phyloP scores from a whole-genome alignment of 768 basidiomycete species.

The Amanita muscaria region DNA sequence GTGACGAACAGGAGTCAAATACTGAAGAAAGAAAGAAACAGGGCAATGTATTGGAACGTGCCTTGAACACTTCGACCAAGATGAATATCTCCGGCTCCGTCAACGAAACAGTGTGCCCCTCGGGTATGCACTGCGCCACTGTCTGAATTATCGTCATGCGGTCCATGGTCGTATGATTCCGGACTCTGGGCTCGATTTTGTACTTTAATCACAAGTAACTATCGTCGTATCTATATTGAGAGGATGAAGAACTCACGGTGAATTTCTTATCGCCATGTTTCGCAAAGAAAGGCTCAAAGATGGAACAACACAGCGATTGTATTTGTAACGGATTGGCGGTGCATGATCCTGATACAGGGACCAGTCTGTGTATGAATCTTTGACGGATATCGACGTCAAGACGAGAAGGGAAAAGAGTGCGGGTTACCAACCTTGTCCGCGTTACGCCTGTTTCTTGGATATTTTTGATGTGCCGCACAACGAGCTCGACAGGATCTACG shows the following conservation, averaged over 20 bases:
- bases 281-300: conserved; percentile 46
- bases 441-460: conserved; percentile 55
- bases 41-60: conserved; percentile 18
- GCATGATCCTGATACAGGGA: conserved; percentile 62
- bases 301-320: conserved; percentile 44
- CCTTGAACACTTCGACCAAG: conserved; percentile 81
- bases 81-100: conserved; percentile 64
- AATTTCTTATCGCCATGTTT: conserved; percentile 34
- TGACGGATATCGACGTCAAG: background rate
- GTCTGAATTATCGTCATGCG: conserved; percentile 55
- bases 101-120: conserved; percentile 58
- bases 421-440: conserved; percentile 45
- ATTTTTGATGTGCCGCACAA: conserved; percentile 53
- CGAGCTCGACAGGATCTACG: conserved; percentile 65
- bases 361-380: conserved; percentile 64
- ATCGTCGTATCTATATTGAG: too few species aligned
- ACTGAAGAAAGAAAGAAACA: background rate
- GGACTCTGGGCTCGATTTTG: conserved; percentile 67
- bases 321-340: conserved; percentile 66
- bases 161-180: conserved; percentile 67
- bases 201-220: conserved; percentile 40
- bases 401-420: background rate
- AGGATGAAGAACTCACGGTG: conserved; percentile 38
- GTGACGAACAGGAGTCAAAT: conserved; percentile 3
- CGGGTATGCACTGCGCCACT: conserved; percentile 63